phyloP scores from a whole-genome alignment of 805 yeast species.

The Candida berthetii region DNA sequence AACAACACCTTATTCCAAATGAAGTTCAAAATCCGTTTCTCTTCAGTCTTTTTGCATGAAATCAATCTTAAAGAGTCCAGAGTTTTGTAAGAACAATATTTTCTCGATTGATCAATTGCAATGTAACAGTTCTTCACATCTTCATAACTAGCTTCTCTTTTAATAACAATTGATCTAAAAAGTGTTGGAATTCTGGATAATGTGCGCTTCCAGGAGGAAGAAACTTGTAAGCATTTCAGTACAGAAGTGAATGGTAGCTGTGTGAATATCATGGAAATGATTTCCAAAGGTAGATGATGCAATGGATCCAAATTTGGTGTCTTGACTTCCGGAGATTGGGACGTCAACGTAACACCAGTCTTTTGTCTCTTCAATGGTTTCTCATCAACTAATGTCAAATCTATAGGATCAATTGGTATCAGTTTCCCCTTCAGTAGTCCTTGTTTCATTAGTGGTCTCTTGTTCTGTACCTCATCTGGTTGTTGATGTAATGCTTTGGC shows the following conservation, averaged over 20 bases:
- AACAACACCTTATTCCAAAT: constrained; percentile 6
- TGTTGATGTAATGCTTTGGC: too few species aligned
- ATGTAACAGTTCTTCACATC: constrained; percentile 13
- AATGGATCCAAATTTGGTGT: neutral
- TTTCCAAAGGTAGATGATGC: constrained; percentile 6
- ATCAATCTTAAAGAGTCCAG: constrained; percentile 6
- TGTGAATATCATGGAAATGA: constrained; percentile 3
- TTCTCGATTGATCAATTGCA: constrained; percentile 7
- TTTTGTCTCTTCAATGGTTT: too few species aligned
- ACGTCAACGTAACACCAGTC: too few species aligned
- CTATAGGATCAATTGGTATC: constrained; percentile 2
- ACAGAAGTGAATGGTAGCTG: constrained; percentile 1
- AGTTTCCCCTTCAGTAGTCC: too few species aligned
- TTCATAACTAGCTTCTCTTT: constrained; percentile 4
- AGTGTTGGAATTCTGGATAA: constrained; percentile 7
- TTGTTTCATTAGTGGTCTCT: too few species aligned
- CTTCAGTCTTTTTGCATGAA: constrained; percentile 15
- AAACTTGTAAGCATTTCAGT: constrained; percentile 8
- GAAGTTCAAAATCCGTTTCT: constrained; percentile 8
- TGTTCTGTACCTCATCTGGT: neutral
- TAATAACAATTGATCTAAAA: constrained; percentile 9
- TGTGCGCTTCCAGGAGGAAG: constrained; percentile 10
- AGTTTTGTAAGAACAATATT: constrained; percentile 1
- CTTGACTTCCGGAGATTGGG: neutral
- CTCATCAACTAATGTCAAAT: too few species aligned